A percentile compares a stretch with the other conserved stretches of the same genome.
phyloP scores from a whole-genome alignment of 257 asterid species.

The Rhazya stricta region DNA sequence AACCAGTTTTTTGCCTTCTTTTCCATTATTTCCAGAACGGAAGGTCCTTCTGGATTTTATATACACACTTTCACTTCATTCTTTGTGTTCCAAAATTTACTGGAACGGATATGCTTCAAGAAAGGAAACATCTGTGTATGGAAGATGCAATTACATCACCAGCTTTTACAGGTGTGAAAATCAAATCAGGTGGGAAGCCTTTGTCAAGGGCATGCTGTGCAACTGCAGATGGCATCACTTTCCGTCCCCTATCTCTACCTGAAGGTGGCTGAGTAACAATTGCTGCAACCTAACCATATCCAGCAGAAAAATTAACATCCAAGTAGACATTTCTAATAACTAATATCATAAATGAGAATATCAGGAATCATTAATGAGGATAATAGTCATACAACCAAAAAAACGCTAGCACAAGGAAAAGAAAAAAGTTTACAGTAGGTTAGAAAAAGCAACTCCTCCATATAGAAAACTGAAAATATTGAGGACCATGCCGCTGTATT shows the following conservation, averaged over 20 bases:
- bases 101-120: background rate
- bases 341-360: background rate
- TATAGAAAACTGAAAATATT: background rate
- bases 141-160: slow-evolving; percentile 55
- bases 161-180: slow-evolving; percentile 77
- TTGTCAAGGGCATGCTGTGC: slow-evolving; percentile 77
- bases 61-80: background rate
- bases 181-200: slow-evolving; percentile 70
- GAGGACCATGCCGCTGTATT: background rate
- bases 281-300: slow-evolving; percentile 56
- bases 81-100: background rate
- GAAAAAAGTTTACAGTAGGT: background rate
- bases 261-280: slow-evolving; percentile 93
- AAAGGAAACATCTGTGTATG: background rate
- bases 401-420: background rate
- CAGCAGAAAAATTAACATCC: background rate
- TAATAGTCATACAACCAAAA: background rate
- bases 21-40: background rate
- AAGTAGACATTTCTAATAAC: background rate
- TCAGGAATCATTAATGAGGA: background rate
- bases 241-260: slow-evolving; percentile 87
- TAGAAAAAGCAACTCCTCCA: background rate
- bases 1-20: background rate
- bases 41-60: background rate
- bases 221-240: slow-evolving; percentile 86